Conservation (phyloP, 352 stramenopile species). For the Pythium rhizo-oryzae region DNA sequence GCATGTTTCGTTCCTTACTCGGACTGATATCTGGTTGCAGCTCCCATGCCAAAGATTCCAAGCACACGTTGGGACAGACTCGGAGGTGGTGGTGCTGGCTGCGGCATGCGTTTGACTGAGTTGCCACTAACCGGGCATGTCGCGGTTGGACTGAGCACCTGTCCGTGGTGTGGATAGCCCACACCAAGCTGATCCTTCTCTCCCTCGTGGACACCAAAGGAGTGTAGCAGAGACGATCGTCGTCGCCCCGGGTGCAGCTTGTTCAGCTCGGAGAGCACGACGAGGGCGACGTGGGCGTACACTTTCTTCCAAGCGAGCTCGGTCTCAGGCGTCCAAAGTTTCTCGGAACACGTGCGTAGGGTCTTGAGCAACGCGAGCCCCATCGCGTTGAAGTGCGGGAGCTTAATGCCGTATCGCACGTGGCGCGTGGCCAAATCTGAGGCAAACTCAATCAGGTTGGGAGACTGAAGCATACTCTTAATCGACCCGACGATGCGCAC, state of each 20-base stretch:
- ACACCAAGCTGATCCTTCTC: background rate
- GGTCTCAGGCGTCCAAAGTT: slow-evolving; percentile 35
- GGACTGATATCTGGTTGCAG: background rate
- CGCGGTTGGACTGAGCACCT: slow-evolving; percentile 18
- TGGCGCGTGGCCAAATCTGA: slow-evolving; percentile 36
- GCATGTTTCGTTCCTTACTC: background rate
- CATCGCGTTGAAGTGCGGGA: slow-evolving; percentile 40
- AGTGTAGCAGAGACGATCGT: slow-evolving; percentile 3
- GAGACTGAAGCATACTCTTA: slow-evolving; percentile 40
- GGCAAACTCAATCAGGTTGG: slow-evolving; percentile 33
- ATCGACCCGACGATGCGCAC: slow-evolving; percentile 45
- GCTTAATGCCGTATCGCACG: slow-evolving; percentile 43
- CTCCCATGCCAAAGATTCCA: background rate
- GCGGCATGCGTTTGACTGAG: slow-evolving; percentile 17
- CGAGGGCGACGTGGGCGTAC: slow-evolving; percentile 33
- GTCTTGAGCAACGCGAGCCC: slow-evolving; percentile 34
- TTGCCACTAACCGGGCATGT: slow-evolving; percentile 34
- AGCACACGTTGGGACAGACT: slow-evolving; percentile 9
- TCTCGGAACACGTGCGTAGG: slow-evolving; percentile 32
- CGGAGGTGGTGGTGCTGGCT: background rate
- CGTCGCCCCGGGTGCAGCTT: background rate
- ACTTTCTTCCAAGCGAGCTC: slow-evolving; percentile 33
- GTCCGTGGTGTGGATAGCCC: slow-evolving; percentile 15
- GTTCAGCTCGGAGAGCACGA: slow-evolving; percentile 30
- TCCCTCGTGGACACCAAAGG: background rate